Conservation (phyloP, 202 grass and related monocot genomes). For the Cymbopogon flexuosus region DNA sequence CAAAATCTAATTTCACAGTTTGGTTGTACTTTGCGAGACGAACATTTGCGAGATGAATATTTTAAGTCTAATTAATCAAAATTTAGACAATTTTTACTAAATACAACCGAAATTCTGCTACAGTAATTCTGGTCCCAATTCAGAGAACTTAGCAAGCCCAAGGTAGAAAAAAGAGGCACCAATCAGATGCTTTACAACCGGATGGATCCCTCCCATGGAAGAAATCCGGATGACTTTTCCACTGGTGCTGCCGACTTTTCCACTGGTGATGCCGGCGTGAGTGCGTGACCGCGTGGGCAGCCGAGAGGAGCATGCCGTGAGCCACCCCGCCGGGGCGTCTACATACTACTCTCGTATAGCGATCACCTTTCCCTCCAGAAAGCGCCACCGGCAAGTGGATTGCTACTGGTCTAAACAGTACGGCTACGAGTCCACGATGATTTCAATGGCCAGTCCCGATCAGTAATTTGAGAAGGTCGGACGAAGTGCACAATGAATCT, state of each 20-base stretch:
- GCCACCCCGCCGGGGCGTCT: conserved; percentile 24
- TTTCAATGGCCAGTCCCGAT: neutral
- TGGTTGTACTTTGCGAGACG: no score
- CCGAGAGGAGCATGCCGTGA: conserved; percentile 11
- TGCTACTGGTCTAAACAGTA: conserved; percentile 20
- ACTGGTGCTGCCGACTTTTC: conserved; percentile 29
- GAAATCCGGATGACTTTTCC: conserved; percentile 40
- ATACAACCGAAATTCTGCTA: no score
- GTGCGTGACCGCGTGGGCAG: conserved; percentile 17
- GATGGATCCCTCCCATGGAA: conserved; percentile 22
- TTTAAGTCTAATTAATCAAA: no score
- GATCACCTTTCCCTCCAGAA: neutral
- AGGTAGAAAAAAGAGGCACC: neutral
- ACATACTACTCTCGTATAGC: neutral
- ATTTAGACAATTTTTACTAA: no score
- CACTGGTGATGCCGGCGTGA: neutral
- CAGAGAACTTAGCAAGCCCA: no score
- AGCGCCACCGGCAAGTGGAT: conserved; percentile 16
- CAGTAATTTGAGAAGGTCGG: neutral
- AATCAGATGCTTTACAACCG: neutral
- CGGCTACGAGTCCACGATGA: neutral
- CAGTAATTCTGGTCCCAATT: no score
- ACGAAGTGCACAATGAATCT: neutral
- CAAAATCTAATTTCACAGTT: no score
- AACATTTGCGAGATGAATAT: no score